Evolutionary conservation across 2,329 filamentous ascomycete species (phyloP), one percentile per base, ranked within the genome.

Genomic region (Calonectria honghensis): DNA sequence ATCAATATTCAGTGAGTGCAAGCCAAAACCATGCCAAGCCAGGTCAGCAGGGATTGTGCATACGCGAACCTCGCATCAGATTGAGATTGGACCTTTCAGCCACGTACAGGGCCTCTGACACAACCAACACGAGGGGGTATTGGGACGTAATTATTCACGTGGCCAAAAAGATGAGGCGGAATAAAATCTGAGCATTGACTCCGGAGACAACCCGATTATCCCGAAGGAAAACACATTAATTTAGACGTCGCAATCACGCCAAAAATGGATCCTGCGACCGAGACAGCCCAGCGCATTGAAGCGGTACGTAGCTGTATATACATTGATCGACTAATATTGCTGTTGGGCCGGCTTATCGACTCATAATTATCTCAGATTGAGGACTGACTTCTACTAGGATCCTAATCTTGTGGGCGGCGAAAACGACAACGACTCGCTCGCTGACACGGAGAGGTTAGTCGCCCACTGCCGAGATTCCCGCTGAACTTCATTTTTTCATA

Each of bases 361-460:
- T 16, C 11, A 16, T 39, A 24, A 24, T 59, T 59, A 37, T 7
- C 11, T 59, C 9, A 61, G 31, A 2, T 5, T 1, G 6, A 6
- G 31, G 9, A 11, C 68, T 70, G 24, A 70, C 18, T 29, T 4
- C 10, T 3, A 10, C 20, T 3, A 70, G 68, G 68, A 70, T n/a
- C 68, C 68, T 5, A 48, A 48, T 27, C 20, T 70, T 9, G 24
- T 51, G 18, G 48, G 59, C 6, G 48, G 59, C 6, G 31, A 29
- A 24, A 64, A 76, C 24, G 68, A 61, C 32, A 68, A 59, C 39
- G 68, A 77, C 1, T 66, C 73, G 2, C 7, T 20, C 0, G 54
- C 48, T 9, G 73, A 75, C 14, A 6, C 18, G 3, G 73, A 75
- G 31, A 77, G 76, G 76, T 73, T 14, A 4, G 51, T 16, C 6